Percentiles rank a stretch among this genome's conserved stretches.
These are phyloP conservation scores for Cotoneaster glaucophyllus DNA, from an alignment of 306 rosid genomes.

Conservation along the genomic window DNA sequence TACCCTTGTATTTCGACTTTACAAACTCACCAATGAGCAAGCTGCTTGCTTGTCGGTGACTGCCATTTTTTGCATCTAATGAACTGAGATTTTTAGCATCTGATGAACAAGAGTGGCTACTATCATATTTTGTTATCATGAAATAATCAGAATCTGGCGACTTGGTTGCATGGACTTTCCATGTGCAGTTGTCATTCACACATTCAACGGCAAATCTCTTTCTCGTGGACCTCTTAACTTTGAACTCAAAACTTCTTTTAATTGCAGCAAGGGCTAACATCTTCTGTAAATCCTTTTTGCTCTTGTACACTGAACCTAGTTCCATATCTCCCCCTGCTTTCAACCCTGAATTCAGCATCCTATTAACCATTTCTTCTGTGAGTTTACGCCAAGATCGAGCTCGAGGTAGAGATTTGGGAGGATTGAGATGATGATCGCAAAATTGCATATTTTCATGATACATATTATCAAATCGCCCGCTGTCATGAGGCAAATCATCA, in stretches of 20 bases:
- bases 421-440: not conserved
- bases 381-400: not conserved
- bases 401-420: not conserved
- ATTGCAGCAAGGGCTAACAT: too few relatives aligned
- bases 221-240: too few relatives aligned
- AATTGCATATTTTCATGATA: not conserved
- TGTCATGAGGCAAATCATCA: not conserved
- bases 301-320: not conserved
- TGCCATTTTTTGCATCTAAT: too few relatives aligned
- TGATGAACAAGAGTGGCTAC: not conserved
- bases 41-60: conserved; percentile 22
- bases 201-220: not conserved
- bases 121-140: not conserved
- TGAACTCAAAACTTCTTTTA: too few relatives aligned
- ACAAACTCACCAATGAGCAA: conserved; percentile 14
- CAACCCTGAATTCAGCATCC: not conserved
- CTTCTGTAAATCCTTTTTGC: too few relatives aligned
- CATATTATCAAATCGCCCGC: not conserved
- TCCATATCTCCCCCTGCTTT: not conserved
- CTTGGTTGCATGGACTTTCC: conserved; percentile 7
- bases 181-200: conserved; percentile 5
- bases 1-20: conserved; percentile 9
- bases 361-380: not conserved
- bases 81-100: not conserved
- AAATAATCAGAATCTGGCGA: not conserved